Evolutionary conservation across 345 rosid genomes (phyloP), one percentile per base, ranked within the genome.

Genomic region (Gossypium arboreum): DNA sequence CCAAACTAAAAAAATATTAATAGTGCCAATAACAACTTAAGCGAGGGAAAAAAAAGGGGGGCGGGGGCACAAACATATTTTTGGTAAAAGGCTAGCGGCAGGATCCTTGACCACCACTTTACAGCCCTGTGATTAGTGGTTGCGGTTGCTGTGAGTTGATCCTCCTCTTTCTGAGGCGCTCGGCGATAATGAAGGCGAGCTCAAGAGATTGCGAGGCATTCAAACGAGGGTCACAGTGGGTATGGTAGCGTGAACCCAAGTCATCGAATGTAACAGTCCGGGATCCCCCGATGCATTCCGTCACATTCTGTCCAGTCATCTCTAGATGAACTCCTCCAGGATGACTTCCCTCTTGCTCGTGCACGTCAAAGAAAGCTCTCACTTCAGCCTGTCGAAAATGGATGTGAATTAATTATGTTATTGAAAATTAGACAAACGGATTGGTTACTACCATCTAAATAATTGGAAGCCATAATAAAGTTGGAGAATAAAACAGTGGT

Each of bases 301-400:
- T 90, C 82, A 88, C 94, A 57, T 90, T 88, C 76, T 88, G 92
- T 48, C 94, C 92, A 0, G 92, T 88, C 92, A 88, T 90, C 83
- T 88, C 94, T 15, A 90, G 73, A 71, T 85, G 91, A 71, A 85
- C 81, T 9, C 91, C 91, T 82, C 91, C 94, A 0, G 92, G 94
- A 76, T 84, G 90, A 80, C 94, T 90, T 12, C 91, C 94, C 81
- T 86, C 89, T 88, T 86, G 91, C 76, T 89, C 91, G 54, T 86
- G 91, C 80, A 89, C 94, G 67, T 88, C 90, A 47, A 86, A 89
- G 84, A 89, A 86, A 17, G 94, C 92, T 79, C 85, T 86, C 76
- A 88, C 85, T 78, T 90, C 90, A 45, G 88, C 90, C 94, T 88
- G 81, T 12, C 27, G 22, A 76, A 67, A 75, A 34, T 34, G 20